A percentile compares a stretch with the other conserved stretches of the same genome.
These are phyloP conservation scores for Trematosphaeria pertusa DNA, from an alignment of 2,329 filamentous ascomycete species.

Conservation along the genomic window DNA sequence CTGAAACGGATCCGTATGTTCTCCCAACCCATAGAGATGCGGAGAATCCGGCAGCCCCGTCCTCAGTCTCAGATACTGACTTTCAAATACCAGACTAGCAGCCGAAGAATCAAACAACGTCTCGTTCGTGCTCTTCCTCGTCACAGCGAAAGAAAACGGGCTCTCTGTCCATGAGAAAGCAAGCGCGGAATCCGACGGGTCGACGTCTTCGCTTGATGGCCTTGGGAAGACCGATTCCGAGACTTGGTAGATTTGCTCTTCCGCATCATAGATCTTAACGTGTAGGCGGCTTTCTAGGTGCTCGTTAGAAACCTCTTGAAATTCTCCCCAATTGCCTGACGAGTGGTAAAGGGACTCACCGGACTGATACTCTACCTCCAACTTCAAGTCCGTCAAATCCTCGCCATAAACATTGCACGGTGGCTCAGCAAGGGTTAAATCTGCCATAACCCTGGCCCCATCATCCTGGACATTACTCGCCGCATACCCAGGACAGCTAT, in stretches of 20 bases:
- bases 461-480: conserved; percentile 65
- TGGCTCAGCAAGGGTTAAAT: conserved; percentile 70
- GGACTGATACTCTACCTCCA: conserved; percentile 67
- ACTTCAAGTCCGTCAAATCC: conserved; percentile 61
- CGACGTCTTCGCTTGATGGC: conserved; percentile 50
- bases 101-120: conserved; percentile 74
- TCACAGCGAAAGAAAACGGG: conserved; percentile 73
- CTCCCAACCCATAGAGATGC: conserved; percentile 78
- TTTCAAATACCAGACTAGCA: conserved; percentile 73
- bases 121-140: conserved; percentile 62
- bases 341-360: conserved; percentile 66
- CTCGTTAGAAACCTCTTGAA: conserved; percentile 41
- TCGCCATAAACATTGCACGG: conserved; percentile 67
- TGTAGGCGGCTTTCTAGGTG: conserved; percentile 68
- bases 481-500: conserved; percentile 69
- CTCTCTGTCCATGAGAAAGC: conserved; percentile 61
- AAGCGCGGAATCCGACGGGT: conserved; percentile 53
- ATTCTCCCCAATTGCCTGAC: conserved; percentile 68
- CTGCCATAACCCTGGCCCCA: conserved; percentile 66
- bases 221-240: conserved; percentile 72
- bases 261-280: conserved; percentile 74
- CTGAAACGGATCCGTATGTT: conserved; percentile 73
- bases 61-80: conserved; percentile 75
- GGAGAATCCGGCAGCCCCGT: conserved; percentile 72
- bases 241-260: conserved; percentile 74